A percentile compares a stretch with the other conserved stretches of the same genome.
Conservation (phyloP, 257 asterid genomes). For the Jaltomata sinuosa region DNA sequence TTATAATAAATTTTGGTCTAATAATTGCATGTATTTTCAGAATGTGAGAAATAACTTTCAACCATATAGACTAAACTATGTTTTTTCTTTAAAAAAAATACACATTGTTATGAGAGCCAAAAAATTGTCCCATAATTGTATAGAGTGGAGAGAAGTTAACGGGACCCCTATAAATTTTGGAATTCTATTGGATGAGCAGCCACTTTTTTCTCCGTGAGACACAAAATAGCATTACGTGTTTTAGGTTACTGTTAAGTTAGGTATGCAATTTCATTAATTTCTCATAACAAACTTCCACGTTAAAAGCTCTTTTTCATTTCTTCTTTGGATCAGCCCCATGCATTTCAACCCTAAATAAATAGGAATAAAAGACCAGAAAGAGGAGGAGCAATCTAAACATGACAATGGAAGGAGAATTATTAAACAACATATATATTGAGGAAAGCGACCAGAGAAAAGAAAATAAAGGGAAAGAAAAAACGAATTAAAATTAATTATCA, state of each 20-base stretch:
- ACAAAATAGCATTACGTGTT: background rate
- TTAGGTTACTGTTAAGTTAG: too few relatives aligned
- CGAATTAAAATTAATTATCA: background rate
- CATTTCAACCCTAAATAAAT: too few relatives aligned
- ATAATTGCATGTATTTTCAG: too few relatives aligned
- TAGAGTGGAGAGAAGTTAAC: background rate
- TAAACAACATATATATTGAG: background rate
- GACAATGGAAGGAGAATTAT: background rate
- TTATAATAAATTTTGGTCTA: too few relatives aligned
- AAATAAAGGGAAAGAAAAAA: background rate
- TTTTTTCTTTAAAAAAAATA: too few relatives aligned
- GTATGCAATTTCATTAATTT: background rate
- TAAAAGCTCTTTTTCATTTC: background rate
- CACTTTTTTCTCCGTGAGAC: background rate
- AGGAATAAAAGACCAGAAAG: background rate
- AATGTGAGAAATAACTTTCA: too few relatives aligned
- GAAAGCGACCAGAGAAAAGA: background rate
- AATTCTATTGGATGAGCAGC: background rate
- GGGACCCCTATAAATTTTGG: background rate
- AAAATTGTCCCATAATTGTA: background rate
- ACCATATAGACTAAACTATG: too few relatives aligned
- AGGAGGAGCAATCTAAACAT: background rate
- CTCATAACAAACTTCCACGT: background rate
- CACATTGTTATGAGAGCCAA: background rate
- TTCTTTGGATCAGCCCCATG: too few relatives aligned